Conservation (phyloP, 75 land plant species). For the Cupressus sempervirens region DNA sequence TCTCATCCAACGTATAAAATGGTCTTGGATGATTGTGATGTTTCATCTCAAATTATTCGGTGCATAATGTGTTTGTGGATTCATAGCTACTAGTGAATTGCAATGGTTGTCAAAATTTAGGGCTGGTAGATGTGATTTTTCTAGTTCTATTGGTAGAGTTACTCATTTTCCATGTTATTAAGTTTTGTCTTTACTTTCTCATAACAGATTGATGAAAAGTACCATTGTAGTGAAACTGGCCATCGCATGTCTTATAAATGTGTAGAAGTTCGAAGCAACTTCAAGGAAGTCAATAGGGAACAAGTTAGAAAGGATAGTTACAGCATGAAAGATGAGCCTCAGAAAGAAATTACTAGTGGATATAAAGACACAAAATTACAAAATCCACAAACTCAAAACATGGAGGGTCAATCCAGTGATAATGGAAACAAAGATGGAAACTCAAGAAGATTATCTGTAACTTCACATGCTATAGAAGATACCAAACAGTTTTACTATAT, state of each 20-base stretch:
- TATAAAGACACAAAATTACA: not conserved
- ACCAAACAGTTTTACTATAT: slow-evolving; percentile 31
- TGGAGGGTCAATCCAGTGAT: not conserved
- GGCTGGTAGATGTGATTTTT: not conserved
- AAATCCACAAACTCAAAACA: not conserved
- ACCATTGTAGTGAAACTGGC: slow-evolving; percentile 73
- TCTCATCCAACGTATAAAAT: not conserved
- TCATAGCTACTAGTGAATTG: not conserved
- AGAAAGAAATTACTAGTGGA: not conserved
- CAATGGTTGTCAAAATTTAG: not conserved
- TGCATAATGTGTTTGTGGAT: not conserved
- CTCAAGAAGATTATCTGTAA: slow-evolving; percentile 30
- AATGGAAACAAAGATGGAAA: slow-evolving; percentile 7
- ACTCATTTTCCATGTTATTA: not conserved
- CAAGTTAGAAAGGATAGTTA: slow-evolving; percentile 14
- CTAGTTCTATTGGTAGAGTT: not conserved
- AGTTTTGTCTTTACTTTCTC: not conserved
- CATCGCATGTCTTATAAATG: slow-evolving; percentile 63
- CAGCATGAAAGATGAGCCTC: slow-evolving; percentile 5
- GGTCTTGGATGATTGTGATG: not conserved
- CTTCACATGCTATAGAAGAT: slow-evolving; percentile 16
- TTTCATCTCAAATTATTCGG: not conserved
- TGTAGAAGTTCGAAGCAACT: slow-evolving; percentile 15
- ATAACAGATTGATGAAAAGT: slow-evolving; percentile 49
- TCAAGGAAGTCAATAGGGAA: slow-evolving; percentile 19